Percentiles rank a stretch among this genome's conserved stretches.
Evolutionary conservation across 768 basidiomycete species (phyloP).

Genomic region (Pholiota molesta): DNA sequence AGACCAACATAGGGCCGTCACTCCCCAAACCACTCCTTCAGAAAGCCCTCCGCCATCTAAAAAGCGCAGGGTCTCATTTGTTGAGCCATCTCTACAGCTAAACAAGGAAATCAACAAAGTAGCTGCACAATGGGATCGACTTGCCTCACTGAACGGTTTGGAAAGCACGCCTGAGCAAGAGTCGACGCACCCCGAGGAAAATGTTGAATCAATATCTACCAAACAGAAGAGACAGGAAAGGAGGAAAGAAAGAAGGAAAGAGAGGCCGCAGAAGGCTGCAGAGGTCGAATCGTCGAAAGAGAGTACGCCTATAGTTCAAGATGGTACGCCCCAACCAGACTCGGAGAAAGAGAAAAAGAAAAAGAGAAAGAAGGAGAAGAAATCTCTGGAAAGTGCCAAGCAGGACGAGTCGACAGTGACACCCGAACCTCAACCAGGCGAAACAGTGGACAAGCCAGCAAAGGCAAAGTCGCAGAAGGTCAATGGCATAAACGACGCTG

Average conservation of each 20-base stretch:
- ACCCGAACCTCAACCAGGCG: not conserved
- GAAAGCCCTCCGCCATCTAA: slow-evolving; percentile 14
- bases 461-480: not conserved
- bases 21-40: not conserved
- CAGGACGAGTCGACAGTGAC: not conserved
- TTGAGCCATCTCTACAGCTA: slow-evolving; percentile 7
- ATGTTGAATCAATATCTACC: not conserved
- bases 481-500: not conserved
- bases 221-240: not conserved
- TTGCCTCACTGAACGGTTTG: not conserved
- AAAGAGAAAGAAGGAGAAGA: slow-evolving; percentile 19
- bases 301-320: not conserved
- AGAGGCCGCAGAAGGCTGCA: slow-evolving; percentile 5
- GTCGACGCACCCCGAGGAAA: not conserved
- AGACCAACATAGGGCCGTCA: not conserved
- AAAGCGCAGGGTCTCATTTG: slow-evolving; percentile 25
- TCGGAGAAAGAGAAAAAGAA: slow-evolving; percentile 7
- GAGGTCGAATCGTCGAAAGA: not conserved
- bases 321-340: not conserved
- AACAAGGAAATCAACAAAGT: not conserved
- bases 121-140: not conserved
- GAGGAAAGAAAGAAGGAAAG: slow-evolving; percentile 16
- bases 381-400: not conserved
- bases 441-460: not conserved
- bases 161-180: not conserved